A percentile compares a stretch with the other conserved stretches of the same genome.
Conservation (phyloP, 257 asterid genomes). For the Coffea eugenioides region DNA sequence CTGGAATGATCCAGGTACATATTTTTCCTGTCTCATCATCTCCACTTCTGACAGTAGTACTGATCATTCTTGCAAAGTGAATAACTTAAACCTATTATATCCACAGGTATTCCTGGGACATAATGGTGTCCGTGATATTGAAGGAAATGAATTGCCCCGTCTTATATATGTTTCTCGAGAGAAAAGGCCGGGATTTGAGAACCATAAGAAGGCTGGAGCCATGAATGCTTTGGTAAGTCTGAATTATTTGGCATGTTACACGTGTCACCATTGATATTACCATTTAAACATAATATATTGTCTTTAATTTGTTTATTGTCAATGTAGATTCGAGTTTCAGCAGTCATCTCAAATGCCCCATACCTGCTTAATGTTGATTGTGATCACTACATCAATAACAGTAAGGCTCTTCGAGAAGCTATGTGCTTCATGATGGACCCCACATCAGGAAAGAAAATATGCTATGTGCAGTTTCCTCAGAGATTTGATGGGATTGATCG, state of each 20-base stretch:
- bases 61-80: neutral
- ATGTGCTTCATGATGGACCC: constrained; percentile 99
- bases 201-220: constrained; percentile 98
- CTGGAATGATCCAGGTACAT: constrained; percentile 97
- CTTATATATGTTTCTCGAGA: constrained; percentile 97
- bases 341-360: constrained; percentile 95
- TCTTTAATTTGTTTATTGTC: constrained; percentile 5
- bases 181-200: constrained; percentile 96
- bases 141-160: constrained; percentile 89
- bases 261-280: neutral
- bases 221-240: constrained; percentile 87
- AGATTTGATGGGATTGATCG: constrained; percentile 96
- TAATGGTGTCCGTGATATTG: constrained; percentile 78
- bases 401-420: constrained; percentile 94
- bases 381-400: constrained; percentile 95
- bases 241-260: neutral
- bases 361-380: constrained; percentile 93
- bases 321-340: constrained; percentile 83
- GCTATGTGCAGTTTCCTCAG: constrained; percentile 97
- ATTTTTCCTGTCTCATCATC: neutral
- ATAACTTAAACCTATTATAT: constrained; percentile 9
- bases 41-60: neutral
- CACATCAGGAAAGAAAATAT: constrained; percentile 91
- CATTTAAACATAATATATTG: neutral
- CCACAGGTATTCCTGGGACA: constrained; percentile 86